phyloP scores from a whole-genome alignment of 2,329 filamentous ascomycete species.

The Rutstroemia sp. region DNA sequence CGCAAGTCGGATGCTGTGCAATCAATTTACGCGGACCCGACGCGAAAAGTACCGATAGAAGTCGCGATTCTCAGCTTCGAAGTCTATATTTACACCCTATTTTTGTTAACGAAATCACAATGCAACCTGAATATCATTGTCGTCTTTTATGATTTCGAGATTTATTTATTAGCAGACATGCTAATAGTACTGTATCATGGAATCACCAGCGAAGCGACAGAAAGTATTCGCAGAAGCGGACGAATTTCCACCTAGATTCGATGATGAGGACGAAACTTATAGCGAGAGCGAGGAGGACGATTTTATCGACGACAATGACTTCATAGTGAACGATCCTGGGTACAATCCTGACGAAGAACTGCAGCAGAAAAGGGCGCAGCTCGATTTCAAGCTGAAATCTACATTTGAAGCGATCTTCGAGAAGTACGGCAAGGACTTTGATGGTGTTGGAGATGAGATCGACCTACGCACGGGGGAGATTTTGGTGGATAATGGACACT shows the following conservation, averaged over 20 bases:
- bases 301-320: constrained; percentile 10
- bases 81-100: background rate
- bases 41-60: background rate
- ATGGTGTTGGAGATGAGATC: constrained; percentile 80
- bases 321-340: constrained; percentile 20
- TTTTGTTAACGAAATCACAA: background rate
- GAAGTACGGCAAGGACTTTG: constrained; percentile 81
- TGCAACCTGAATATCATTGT: no score
- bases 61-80: background rate
- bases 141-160: no score
- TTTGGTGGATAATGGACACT: constrained; percentile 85
- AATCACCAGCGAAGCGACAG: constrained; percentile 52
- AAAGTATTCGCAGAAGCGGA: constrained; percentile 39
- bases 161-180: background rate
- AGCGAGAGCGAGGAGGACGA: constrained; percentile 12
- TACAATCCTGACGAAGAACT: constrained; percentile 51
- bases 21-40: constrained; percentile 4
- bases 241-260: constrained; percentile 14
- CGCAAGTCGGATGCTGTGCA: background rate
- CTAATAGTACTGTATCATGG: constrained; percentile 36
- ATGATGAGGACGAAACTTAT: constrained; percentile 11
- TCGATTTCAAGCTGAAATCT: constrained; percentile 69
- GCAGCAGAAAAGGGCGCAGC: constrained; percentile 54
- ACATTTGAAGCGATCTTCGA: constrained; percentile 82
- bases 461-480: constrained; percentile 75